Percentiles rank a stretch among this genome's conserved stretches.
These are phyloP conservation scores for Puccinellia tenuiflora DNA, from an alignment of 176 grass and related monocot genomes.

Conservation along the genomic window DNA sequence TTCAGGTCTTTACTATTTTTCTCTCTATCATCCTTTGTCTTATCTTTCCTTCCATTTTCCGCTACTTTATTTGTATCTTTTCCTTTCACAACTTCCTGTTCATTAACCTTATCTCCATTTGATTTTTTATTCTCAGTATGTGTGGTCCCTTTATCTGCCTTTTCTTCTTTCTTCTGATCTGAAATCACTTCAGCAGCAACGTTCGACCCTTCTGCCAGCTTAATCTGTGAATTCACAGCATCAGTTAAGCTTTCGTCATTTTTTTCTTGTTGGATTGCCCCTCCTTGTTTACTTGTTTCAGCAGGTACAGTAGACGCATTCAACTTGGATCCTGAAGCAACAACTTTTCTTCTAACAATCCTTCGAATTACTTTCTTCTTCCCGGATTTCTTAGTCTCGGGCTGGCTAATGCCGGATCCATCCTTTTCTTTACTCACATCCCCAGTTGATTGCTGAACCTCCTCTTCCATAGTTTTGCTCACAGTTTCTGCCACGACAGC, in stretches of 20 bases:
- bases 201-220: conserved; percentile 29
- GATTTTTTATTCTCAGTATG: neutral
- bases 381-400: conserved; percentile 18
- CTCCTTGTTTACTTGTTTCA: conserved; percentile 34
- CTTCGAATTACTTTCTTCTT: conserved; percentile 68
- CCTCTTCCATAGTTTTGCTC: conserved; percentile 19
- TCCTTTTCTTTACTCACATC: conserved; percentile 13
- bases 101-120: conserved; percentile 4
- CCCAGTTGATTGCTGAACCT: neutral
- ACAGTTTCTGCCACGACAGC: conserved; percentile 16
- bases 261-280: conserved; percentile 19
- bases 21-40: conserved; percentile 38
- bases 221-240: conserved; percentile 4
- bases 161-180: conserved; percentile 33
- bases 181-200: conserved; percentile 17
- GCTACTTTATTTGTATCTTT: conserved; percentile 23
- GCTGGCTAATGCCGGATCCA: neutral
- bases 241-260: conserved; percentile 26
- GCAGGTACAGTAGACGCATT: conserved; percentile 19
- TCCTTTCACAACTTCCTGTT: conserved; percentile 8
- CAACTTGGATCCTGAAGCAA: conserved; percentile 27
- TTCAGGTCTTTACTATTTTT: conserved; percentile 31
- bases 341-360: conserved; percentile 56
- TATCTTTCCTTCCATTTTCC: conserved; percentile 26
- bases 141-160: neutral